Evolutionary conservation across 805 yeast species (phyloP), one percentile per base, ranked within the genome.

Genomic region (Tetrapisispora taiwanensis): DNA sequence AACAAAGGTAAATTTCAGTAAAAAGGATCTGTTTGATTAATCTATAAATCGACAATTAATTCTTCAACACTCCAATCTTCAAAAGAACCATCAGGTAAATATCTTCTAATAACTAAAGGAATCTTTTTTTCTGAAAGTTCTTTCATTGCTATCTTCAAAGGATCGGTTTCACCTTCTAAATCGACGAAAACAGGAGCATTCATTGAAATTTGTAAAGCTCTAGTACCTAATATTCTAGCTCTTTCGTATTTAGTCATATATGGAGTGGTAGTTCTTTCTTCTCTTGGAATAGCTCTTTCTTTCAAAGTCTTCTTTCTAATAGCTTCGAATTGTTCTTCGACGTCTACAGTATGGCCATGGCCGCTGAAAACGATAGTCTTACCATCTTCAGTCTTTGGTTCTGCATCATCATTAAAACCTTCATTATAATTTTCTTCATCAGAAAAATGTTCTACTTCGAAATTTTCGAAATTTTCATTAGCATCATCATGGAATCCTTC

Each of bases 11-110:
- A n/a, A n/a, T n/a, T n/a, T n/a, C n/a, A n/a, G n/a, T n/a, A n/a
- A n/a, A n/a, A n/a, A n/a, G n/a, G n/a, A n/a, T n/a, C n/a, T n/a
- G n/a, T n/a, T n/a, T n/a, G n/a, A n/a, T n/a, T n/a, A 13, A 8
- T 13, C 18, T 68, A 78, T 58, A 73, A 78, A 64, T 92, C 97
- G 46, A 89, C 85, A 60, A 92, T 89, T 59, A 92, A 75, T 68
- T 92, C 98, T 65, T 92, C 97, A 59, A 95, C 92, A 43, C 96
- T 95, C 98, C 98, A 92, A 63, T 92, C 98, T 69, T 92, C 98
- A 59, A 79, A 90, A 43, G 94, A 78, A 6, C 97, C 95, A 62
- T 94, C 98, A 3, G 99, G 98, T 54, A 92, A 74, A 62, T 87
- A 94, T 67, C 99, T 76, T 75, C 99, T 79, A 40, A 92, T 85